Conservation (phyloP, 2,329 filamentous ascomycete genomes). For the Epicoccum nigrum region DNA sequence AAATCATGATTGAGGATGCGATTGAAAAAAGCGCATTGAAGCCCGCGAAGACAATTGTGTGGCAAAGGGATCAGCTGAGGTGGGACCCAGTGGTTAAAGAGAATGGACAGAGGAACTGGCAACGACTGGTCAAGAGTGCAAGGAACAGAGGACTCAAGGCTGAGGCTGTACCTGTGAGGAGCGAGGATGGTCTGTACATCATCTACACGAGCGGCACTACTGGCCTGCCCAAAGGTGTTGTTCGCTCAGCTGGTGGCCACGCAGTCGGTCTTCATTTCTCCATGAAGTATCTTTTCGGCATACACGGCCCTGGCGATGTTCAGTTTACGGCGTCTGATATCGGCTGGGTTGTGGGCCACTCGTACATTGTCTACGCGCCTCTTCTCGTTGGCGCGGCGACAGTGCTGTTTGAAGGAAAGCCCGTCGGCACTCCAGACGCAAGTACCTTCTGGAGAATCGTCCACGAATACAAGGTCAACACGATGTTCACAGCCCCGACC, state of each 20-base stretch:
- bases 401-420: slow-evolving; percentile 92
- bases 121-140: slow-evolving; percentile 74
- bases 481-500: slow-evolving; percentile 80
- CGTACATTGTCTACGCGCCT: slow-evolving; percentile 86
- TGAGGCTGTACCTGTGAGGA: slow-evolving; percentile 76
- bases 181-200: slow-evolving; percentile 82
- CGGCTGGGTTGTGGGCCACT: slow-evolving; percentile 81
- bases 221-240: slow-evolving; percentile 80
- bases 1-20: slow-evolving; percentile 75
- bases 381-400: slow-evolving; percentile 85
- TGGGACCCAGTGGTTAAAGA: slow-evolving; percentile 74
- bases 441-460: slow-evolving; percentile 87
- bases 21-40: slow-evolving; percentile 71
- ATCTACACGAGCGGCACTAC: slow-evolving; percentile 89
- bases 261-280: slow-evolving; percentile 84
- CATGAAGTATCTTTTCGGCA: slow-evolving; percentile 80
- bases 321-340: slow-evolving; percentile 84
- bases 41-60: slow-evolving; percentile 75
- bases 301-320: slow-evolving; percentile 83
- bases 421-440: slow-evolving; percentile 84
- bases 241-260: slow-evolving; percentile 83
- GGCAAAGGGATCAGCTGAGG: slow-evolving; percentile 78
- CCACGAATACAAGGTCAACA: slow-evolving; percentile 83
- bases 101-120: slow-evolving; percentile 80
- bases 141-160: slow-evolving; percentile 70